phyloP scores from a whole-genome alignment of 306 rosid species.

The Quercus gilva region DNA sequence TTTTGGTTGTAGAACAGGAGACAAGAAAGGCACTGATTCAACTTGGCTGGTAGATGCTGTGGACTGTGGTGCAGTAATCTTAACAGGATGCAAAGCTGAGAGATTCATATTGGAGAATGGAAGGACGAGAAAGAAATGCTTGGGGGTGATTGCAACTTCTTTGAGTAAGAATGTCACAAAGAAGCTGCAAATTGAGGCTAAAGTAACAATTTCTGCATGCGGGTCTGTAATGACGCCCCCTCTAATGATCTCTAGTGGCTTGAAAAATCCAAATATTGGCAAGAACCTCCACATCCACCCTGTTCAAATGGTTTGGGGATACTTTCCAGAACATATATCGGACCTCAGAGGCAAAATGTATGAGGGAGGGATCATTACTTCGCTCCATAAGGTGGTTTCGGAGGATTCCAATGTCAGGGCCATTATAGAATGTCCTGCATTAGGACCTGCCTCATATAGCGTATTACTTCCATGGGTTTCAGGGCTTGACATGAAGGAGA shows the following conservation, averaged over 20 bases:
- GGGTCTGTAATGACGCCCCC: slow-evolving; percentile 81
- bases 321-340: slow-evolving; percentile 59
- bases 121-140: slow-evolving; percentile 46
- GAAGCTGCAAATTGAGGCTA: slow-evolving; percentile 73
- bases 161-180: slow-evolving; percentile 45
- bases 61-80: slow-evolving; percentile 66
- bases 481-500: slow-evolving; percentile 64
- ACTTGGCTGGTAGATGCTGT: slow-evolving; percentile 93
- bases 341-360: slow-evolving; percentile 46
- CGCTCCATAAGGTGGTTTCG: slow-evolving; percentile 60
- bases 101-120: slow-evolving; percentile 48
- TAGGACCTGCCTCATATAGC: slow-evolving; percentile 78
- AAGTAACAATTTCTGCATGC: slow-evolving; percentile 70
- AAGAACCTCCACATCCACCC: slow-evolving; percentile 87
- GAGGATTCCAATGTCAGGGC: slow-evolving; percentile 38
- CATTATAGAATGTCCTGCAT: slow-evolving; percentile 64
- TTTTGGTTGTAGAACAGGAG: slow-evolving; percentile 77
- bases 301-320: slow-evolving; percentile 67
- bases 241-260: slow-evolving; percentile 73
- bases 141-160: slow-evolving; percentile 61
- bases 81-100: slow-evolving; percentile 83
- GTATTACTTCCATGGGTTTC: slow-evolving; percentile 74
- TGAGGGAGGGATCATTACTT: slow-evolving; percentile 85
- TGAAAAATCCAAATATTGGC: slow-evolving; percentile 70
- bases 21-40: slow-evolving; percentile 66